These are phyloP conservation scores for Hemileccinum impolitum DNA, from an alignment of 768 basidiomycete species.

Conservation along the genomic window DNA sequence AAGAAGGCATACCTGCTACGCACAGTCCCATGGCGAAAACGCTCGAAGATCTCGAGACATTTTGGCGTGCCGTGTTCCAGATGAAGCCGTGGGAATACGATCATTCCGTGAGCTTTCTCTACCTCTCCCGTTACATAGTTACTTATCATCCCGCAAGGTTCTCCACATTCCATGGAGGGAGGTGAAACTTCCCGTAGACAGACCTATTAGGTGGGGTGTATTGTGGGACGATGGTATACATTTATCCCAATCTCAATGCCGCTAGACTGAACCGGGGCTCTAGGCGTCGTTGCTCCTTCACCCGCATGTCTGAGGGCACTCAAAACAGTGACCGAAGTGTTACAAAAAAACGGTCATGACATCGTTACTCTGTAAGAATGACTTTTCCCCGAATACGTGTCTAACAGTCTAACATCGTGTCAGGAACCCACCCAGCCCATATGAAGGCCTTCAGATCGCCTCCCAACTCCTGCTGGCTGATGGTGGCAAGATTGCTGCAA, in stretches of 20 bases:
- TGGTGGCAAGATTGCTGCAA: conserved; percentile 38
- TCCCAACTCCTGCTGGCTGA: conserved; percentile 53
- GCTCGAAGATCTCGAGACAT: conserved; percentile 60
- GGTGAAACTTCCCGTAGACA: conserved; percentile 43
- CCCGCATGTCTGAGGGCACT: conserved; percentile 60
- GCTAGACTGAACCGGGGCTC: not conserved
- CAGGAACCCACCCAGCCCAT: conserved; percentile 42
- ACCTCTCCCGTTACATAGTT: too few relatives aligned
- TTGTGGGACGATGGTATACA: conserved; percentile 58
- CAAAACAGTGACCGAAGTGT: conserved; percentile 39
- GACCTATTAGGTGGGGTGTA: conserved; percentile 57
- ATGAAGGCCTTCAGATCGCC: conserved; percentile 49
- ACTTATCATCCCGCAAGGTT: conserved; percentile 19
- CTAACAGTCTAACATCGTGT: conserved; percentile 2
- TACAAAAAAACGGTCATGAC: conserved; percentile 47
- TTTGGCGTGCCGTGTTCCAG: conserved; percentile 59
- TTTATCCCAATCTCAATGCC: not conserved
- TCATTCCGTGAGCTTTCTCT: conserved; percentile 35
- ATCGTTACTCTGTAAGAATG: conserved; percentile 49
- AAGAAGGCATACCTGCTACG: conserved; percentile 54
- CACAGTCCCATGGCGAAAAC: conserved; percentile 60
- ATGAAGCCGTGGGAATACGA: conserved; percentile 70
- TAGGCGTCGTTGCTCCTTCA: conserved; percentile 56
- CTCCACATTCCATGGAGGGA: conserved; percentile 35
- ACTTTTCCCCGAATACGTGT: not conserved